Evolutionary conservation across 331 rosid species (phyloP), one percentile per base, ranked within the genome.

Genomic region (Malus hybrid): DNA sequence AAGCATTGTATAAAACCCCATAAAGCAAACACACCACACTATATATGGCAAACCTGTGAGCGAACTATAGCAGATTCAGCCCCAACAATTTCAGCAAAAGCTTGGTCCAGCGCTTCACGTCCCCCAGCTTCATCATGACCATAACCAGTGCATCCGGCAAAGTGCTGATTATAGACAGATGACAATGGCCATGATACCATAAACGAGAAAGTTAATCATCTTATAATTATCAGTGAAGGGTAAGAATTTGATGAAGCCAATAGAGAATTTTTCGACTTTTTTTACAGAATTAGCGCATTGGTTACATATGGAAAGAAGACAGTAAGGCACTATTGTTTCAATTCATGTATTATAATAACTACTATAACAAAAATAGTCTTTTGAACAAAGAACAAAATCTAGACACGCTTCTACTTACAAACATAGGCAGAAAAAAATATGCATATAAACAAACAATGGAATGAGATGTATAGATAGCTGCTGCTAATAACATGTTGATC

Each of bases 71-170:
- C 96, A 31, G 97, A 89, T 79, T 93, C 96, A 12, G 98, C 90
- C 55, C 98, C 97, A 80, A 93, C 80, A 52, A 91, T 93, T 77
- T 89, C 91, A 22, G 97, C 92, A 87, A 93, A 93, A 73, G 85
- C 96, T 22, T 82, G 93, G 81, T 93, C 98, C 77, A 93, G 97
- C 36, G 96, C 98, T 69, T 78, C 97, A 15, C 98, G 96, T 1
- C 98, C 98, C 77, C 98, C 97, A 52, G 94, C 94, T 85, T 93
- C 98, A 77, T 93, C 97, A 31, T 93, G 98, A 72, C 98, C 98
- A 89, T 93, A 93, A 72, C 98, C 98, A 56, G 98, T 93, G 81
- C 86, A 78, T 83, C 98, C 98, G 4, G 88, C 90, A 80, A 93
- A 89, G 83, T 93, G 97, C 98, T 93, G 84, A 79, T 83, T 67